Percentiles rank a stretch among this genome's conserved stretches.
Conservation (phyloP, 352 stramenopile genomes). For the Blastocystis sp. region DNA sequence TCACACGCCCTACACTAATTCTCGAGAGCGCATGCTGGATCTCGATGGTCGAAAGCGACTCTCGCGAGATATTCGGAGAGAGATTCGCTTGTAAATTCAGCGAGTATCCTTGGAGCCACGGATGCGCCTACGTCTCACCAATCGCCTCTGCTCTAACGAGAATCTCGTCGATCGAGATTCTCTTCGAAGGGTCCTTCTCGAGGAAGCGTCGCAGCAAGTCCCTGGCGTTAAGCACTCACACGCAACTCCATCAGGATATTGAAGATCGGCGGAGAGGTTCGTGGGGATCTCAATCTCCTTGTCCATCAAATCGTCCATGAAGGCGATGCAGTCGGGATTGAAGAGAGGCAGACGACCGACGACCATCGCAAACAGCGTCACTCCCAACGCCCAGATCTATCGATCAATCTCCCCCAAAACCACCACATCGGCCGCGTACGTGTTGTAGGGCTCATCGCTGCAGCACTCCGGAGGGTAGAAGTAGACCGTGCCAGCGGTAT, state of each 20-base stretch:
- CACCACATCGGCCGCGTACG: slow-evolving; percentile 72
- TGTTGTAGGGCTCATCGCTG: slow-evolving; percentile 71
- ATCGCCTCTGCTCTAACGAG: background rate
- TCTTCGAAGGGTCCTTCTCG: slow-evolving; percentile 52
- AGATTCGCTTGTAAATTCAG: background rate
- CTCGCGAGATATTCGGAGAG: background rate
- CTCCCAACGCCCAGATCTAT: slow-evolving; percentile 76
- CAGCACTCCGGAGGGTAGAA: slow-evolving; percentile 71
- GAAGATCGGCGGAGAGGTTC: slow-evolving; percentile 13
- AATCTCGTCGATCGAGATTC: slow-evolving; percentile 53
- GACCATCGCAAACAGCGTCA: slow-evolving; percentile 80
- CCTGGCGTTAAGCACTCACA: background rate
- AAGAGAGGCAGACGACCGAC: slow-evolving; percentile 21
- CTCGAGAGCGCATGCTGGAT: slow-evolving; percentile 32
- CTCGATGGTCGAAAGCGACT: background rate
- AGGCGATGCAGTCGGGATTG: slow-evolving; percentile 44
- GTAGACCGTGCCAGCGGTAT: slow-evolving; percentile 51
- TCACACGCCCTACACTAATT: background rate
- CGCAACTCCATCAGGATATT: slow-evolving; percentile 24
- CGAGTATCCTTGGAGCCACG: background rate
- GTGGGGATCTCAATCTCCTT: slow-evolving; percentile 56
- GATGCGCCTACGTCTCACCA: background rate
- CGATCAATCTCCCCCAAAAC: background rate
- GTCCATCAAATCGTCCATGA: slow-evolving; percentile 42
- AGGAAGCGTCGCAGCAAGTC: slow-evolving; percentile 50